Evolutionary conservation across 1,139 yeast species (phyloP), one percentile per base, ranked within the genome.

Genomic region (Pichia sp.): DNA sequence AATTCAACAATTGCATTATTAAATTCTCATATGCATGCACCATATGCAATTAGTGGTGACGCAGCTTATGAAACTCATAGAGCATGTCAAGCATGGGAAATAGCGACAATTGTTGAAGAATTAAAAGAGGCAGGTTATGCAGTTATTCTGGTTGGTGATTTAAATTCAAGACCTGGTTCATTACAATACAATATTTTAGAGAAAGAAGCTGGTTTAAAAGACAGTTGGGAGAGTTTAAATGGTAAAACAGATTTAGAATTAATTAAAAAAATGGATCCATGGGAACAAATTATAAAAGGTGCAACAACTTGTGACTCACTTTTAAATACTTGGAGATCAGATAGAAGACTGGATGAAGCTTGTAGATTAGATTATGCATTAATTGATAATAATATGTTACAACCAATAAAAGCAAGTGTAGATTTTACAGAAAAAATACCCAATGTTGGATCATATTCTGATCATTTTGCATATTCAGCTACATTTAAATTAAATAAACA

Each of bases 1-100:
- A 64, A 72, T 4, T 66, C 74, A 26, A 87, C 83, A 18, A 69
- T 92, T 43, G 97, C 95, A 11, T 66, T 94, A 7, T 70, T 92
- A 60, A 90, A 90, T 61, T 83, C 95, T 25, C 99, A 92, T 63
- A 84, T 94, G 92, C 99, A 92, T 68, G 98, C 99, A 1, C 98
- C 99, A 0, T 92, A 92, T 63, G 79, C 94, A 0, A 60, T 67
- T 34, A 69, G 71, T 0, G 97, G 97, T 0, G 96, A 88, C 66
- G 94, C 95, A 5, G 85, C 94, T 5, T 92, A 94, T 63, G 72
- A 82, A 3, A 86, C 96, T 57, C 97, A 92, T 63, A 72, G 98
- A 47, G 83, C 96, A 0, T 80, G 95, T 52, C 99, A 92, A 66
- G 97, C 97, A 0, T 92, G 97, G 97, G 97, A 90, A 64, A 79